Conservation (phyloP, 2,329 filamentous ascomycete species). For the Botrytis cinerea region DNA sequence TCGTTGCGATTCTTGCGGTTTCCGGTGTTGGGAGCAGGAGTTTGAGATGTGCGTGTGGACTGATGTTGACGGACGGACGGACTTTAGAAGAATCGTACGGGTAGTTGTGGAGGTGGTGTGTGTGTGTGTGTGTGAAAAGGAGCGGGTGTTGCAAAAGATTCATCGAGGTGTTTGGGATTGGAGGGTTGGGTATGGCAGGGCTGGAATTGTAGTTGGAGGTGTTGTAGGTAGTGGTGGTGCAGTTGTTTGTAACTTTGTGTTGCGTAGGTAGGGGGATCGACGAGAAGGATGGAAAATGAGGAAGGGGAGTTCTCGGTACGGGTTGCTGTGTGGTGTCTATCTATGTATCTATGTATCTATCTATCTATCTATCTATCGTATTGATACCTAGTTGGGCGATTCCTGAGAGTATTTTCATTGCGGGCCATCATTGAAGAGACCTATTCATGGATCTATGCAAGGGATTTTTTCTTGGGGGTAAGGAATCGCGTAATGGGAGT, state of each 20-base stretch:
- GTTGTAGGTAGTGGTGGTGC: neutral
- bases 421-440: neutral
- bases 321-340: neutral
- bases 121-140: neutral
- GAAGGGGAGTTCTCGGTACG: neutral
- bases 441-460: neutral
- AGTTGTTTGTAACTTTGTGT: neutral
- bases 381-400: neutral
- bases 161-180: neutral
- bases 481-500: neutral
- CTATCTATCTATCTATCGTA: neutral
- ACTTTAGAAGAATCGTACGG: no score
- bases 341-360: neutral
- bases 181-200: neutral
- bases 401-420: neutral
- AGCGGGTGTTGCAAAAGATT: neutral
- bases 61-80: neutral
- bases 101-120: neutral
- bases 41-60: neutral
- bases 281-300: neutral
- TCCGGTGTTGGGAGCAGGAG: neutral
- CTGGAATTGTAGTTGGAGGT: neutral
- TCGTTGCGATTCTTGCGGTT: neutral
- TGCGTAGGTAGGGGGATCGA: neutral
- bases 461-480: neutral